Conservation (phyloP, 805 yeast species). For the Cyberlindnera japonica region DNA sequence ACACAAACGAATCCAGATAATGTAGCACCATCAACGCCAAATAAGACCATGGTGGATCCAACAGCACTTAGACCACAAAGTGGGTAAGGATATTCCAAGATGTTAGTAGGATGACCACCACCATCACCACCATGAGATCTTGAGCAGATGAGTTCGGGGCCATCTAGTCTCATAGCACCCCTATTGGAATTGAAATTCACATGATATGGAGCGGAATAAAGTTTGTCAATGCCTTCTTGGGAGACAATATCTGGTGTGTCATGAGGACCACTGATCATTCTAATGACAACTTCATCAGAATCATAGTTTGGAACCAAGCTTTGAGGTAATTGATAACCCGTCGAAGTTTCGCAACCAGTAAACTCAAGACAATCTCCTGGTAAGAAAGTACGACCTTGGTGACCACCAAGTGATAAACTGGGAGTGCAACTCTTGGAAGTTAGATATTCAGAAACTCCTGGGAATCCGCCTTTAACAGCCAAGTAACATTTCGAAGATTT, state of each 20-base stretch:
- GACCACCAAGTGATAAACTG: slow-evolving; percentile 86
- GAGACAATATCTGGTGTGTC: slow-evolving; percentile 96
- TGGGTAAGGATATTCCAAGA: slow-evolving; percentile 95
- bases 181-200: slow-evolving; percentile 95
- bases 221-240: slow-evolving; percentile 64
- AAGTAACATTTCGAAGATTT: slow-evolving; percentile 86
- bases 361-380: slow-evolving; percentile 82
- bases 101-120: slow-evolving; percentile 95
- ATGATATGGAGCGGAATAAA: slow-evolving; percentile 79
- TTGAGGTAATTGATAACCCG: slow-evolving; percentile 54
- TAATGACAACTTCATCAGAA: slow-evolving; percentile 65
- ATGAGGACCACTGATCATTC: slow-evolving; percentile 95
- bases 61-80: slow-evolving; percentile 95
- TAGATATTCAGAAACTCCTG: slow-evolving; percentile 83
- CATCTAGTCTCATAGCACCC: slow-evolving; percentile 89
- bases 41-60: slow-evolving; percentile 96
- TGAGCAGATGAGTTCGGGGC: slow-evolving; percentile 97
- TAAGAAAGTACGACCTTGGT: slow-evolving; percentile 86
- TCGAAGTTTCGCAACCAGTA: slow-evolving; percentile 65
- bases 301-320: slow-evolving; percentile 32
- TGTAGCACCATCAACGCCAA: slow-evolving; percentile 96
- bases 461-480: slow-evolving; percentile 83
- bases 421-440: slow-evolving; percentile 96
- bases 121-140: slow-evolving; percentile 96
- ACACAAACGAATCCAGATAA: slow-evolving; percentile 96